Conservation (phyloP, 202 grass and related monocot species). For the Zizania palustris region DNA sequence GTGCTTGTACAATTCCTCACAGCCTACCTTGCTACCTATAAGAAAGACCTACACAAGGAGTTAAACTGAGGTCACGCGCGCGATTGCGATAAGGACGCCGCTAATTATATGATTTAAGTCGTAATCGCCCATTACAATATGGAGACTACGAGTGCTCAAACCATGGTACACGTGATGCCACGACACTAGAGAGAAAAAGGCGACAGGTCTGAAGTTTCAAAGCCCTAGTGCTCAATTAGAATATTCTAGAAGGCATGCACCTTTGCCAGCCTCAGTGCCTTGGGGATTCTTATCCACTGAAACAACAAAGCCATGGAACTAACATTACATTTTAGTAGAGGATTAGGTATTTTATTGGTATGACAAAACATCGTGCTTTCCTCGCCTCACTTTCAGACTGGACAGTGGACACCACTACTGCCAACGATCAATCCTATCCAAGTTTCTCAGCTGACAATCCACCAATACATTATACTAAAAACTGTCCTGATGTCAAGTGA, state of each 20-base stretch:
- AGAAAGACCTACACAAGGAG: neutral
- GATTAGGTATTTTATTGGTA: constrained; percentile 35
- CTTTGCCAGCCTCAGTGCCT: constrained; percentile 3
- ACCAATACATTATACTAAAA: neutral
- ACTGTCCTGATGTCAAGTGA: neutral
- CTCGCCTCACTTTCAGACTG: constrained; percentile 14
- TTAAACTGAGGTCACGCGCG: constrained; percentile 11
- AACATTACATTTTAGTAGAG: neutral
- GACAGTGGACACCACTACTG: constrained; percentile 14
- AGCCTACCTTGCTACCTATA: neutral
- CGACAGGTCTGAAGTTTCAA: constrained; percentile 42
- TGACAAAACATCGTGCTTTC: constrained; percentile 34
- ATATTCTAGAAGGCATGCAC: neutral
- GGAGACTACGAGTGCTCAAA: constrained; percentile 21
- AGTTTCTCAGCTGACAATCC: constrained; percentile 3
- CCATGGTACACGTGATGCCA: constrained; percentile 29
- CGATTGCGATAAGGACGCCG: constrained; percentile 29
- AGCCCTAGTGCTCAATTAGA: constrained; percentile 11
- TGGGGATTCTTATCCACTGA: constrained; percentile 45
- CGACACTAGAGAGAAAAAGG: constrained; percentile 35
- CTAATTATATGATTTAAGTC: constrained; percentile 23
- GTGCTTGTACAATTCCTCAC: neutral
- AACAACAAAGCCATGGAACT: constrained; percentile 20
- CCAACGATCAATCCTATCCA: constrained; percentile 47
- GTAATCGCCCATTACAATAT: constrained; percentile 36